Evolutionary conservation across 495 filamentous ascomycete genomes (phyloP), one percentile per base, ranked within the genome.

Genomic region (Cercophora sp.): DNA sequence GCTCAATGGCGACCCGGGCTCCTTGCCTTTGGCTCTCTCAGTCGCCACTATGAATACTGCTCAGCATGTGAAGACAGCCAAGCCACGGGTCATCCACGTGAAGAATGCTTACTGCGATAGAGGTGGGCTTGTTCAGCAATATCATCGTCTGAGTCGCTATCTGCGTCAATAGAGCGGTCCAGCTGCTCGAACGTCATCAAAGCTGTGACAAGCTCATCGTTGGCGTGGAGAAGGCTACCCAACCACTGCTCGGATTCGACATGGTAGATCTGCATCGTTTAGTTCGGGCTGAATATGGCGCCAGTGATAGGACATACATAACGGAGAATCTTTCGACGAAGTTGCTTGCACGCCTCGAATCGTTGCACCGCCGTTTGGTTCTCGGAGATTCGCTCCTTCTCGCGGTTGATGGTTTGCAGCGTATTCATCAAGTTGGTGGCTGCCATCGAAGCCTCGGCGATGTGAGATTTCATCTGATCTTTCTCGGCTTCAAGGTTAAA

Each of bases 161-260:
- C 93, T 42, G 95, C 90, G 54, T 96, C 91, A 52, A 96, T 85
- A 54, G 93, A 96, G 57, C 93, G 91, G 65, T 99, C 91, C 20
- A 96, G 77, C 44, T 94, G 87, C 68, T 96, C 93, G 63, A 88
- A 99, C 0, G 91, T 86, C 82, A 93, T 95, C 50, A 99, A 74
- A 1, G 91, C 91, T n/a, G 82, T 85, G 37, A 96, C 86, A 15
- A 99, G 80, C 59, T 87, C 83, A 52, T 92, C 88, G 57, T 92
- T 92, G 46, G 88, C 85, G 56, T 91, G 83, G 8, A 94, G 85
- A 19, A 93, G 71, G 31, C 84, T 79, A 13, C 89, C 89, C 0
- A 94, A 79, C 75, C 83, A 90, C 58, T 92, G 80, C 54, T 91
- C 88, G 22, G 81, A 83, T 63, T 91, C 87, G n/a, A 92, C 82